Evolutionary conservation across 1,284 basidiomycete genomes (phyloP), one percentile per base, ranked within the genome.

Genomic region (Sanguinoderma infundibulare): DNA sequence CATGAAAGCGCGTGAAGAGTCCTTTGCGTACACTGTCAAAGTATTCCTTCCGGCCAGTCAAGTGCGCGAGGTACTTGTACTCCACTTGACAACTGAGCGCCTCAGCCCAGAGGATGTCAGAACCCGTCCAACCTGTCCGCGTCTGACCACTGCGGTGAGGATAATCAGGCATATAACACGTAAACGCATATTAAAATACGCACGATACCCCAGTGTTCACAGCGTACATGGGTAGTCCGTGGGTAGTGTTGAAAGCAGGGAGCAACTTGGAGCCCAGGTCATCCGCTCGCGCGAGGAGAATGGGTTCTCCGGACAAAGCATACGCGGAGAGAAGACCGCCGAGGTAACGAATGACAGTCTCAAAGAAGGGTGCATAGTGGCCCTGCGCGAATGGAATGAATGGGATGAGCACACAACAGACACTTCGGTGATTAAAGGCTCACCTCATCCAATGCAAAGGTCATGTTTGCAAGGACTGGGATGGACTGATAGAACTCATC

Each of bases 311-410:
- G 0, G 87, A 87, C 1, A 92, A 79, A 28, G 90, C 87, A 67
- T 91, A 88, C 0, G 89, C 89, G 7, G 89, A 86, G 3, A 92
- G 78, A 1, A 91, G 73, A 12, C 90, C 89, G 7, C 90, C 90
- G 10, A 93, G 82, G 71, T 91, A 91, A 2, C 89, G 85, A 66
- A 92, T 92, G 50, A 85, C 83, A 0, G 90, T 92, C 72, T 93
- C 91, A 69, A 92, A 92, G 69, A 91, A 89, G 1, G 83, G 83
- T 3, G 79, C 83, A n/a, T 72, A 44, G 81, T 74, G 7, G 35
- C 35, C 24, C 28, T 36, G 20, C n/a, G 36, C 36, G 36, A 8
- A 17, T 38, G 36, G 36, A 38, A 38, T 17, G 40, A 20, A 7
- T 44, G 40, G n/a, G n/a, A n/a, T n/a, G n/a, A n/a, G n/a, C n/a